Percentiles rank a stretch among this genome's conserved stretches.
Conservation (phyloP, 2,329 filamentous ascomycete species). For the Aquanectria penicillioides region DNA sequence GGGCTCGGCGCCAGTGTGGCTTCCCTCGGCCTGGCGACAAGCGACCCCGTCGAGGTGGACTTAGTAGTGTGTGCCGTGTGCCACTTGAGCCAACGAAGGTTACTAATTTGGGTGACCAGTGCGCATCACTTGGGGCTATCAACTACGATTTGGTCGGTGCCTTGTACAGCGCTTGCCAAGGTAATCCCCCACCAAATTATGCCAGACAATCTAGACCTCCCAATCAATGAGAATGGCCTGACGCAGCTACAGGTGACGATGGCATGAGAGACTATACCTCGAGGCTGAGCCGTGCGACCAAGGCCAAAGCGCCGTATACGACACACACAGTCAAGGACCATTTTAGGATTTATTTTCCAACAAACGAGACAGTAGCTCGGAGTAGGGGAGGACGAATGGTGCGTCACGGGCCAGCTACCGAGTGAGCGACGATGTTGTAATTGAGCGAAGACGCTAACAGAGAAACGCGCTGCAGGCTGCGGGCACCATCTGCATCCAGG, state of each 20-base stretch:
- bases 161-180: slow-evolving; percentile 65
- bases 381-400: slow-evolving; percentile 72
- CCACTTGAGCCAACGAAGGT: slow-evolving; percentile 19
- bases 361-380: slow-evolving; percentile 70
- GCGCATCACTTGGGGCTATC: slow-evolving; percentile 84
- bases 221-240: slow-evolving; percentile 21
- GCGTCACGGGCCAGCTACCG: slow-evolving; percentile 44
- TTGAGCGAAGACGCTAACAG: slow-evolving; percentile 33
- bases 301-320: slow-evolving; percentile 33
- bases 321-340: slow-evolving; percentile 52
- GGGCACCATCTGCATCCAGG: slow-evolving; percentile 84
- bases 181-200: slow-evolving; percentile 45
- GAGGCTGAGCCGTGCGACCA: slow-evolving; percentile 45
- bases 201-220: slow-evolving; percentile 26
- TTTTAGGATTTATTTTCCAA: slow-evolving; percentile 85
- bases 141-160: slow-evolving; percentile 72
- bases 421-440: slow-evolving; percentile 28
- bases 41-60: slow-evolving; percentile 72
- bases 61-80: slow-evolving; percentile 66
- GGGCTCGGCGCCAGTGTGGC: slow-evolving; percentile 76
- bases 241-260: slow-evolving; percentile 42
- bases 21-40: slow-evolving; percentile 68
- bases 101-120: slow-evolving; percentile 53
- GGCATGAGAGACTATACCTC: slow-evolving; percentile 58
- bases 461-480: slow-evolving; percentile 64